Evolutionary conservation across 2,329 filamentous ascomycete genomes (phyloP).

Genomic region (Metarhizium guizhouense): DNA sequence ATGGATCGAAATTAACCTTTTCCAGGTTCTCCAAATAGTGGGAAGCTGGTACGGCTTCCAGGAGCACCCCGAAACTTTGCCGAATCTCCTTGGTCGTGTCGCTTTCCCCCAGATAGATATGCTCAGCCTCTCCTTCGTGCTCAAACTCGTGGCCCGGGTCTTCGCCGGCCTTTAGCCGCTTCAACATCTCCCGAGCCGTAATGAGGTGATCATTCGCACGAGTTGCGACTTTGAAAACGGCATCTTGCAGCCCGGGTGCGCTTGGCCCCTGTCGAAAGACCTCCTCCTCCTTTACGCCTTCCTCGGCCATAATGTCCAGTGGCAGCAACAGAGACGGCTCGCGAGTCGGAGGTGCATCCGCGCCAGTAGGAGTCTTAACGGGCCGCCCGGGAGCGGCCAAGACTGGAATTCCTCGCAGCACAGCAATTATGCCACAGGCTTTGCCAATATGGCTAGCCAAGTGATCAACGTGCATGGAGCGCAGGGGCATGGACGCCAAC

Average conservation of each 20-base stretch:
- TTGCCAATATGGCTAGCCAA: conserved; percentile 93
- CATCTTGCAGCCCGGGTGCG: conserved; percentile 78
- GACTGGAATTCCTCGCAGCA: conserved; percentile 79
- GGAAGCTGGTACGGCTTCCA: conserved; percentile 69
- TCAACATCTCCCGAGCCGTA: conserved; percentile 85
- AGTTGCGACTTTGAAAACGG: conserved; percentile 85
- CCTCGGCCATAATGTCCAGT: conserved; percentile 79
- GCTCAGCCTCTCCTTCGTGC: conserved; percentile 68
- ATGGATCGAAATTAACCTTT: conserved; percentile 75
- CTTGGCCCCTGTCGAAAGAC: conserved; percentile 71
- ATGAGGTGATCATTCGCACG: conserved; percentile 93
- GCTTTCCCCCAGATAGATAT: conserved; percentile 35
- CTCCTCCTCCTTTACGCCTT: conserved; percentile 76
- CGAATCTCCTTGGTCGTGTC: conserved; percentile 35
- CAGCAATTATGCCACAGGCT: conserved; percentile 76
- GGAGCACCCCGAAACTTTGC: conserved; percentile 66
- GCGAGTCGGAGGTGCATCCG: conserved; percentile 26
- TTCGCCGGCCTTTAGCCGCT: conserved; percentile 63
- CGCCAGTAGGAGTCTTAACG: conserved; percentile 32
- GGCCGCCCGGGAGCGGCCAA: conserved; percentile 63
- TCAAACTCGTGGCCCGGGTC: conserved; percentile 82
- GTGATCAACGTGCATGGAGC: conserved; percentile 81
- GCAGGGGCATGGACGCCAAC: conserved; percentile 67
- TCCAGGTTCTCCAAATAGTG: conserved; percentile 75
- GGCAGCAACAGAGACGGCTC: conserved; percentile 63